Conservation (phyloP, 306 rosid genomes). For the Betula pendula region DNA sequence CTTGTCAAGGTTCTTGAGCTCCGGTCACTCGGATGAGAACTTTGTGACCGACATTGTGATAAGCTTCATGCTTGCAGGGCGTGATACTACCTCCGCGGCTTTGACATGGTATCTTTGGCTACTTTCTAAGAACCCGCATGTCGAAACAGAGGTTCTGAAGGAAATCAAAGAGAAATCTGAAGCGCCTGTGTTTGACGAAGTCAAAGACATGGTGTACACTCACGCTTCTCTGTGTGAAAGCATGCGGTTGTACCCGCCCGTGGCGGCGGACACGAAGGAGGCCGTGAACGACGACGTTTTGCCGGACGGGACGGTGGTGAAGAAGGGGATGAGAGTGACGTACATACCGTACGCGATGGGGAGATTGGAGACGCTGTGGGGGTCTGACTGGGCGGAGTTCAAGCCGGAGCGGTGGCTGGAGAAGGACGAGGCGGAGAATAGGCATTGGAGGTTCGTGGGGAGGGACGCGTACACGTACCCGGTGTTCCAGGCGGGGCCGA, state of each 20-base stretch:
- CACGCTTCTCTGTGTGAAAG: conserved; percentile 73
- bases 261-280: conserved; percentile 46
- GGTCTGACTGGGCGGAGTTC: conserved; percentile 57
- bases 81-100: conserved; percentile 61
- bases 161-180: conserved; percentile 33
- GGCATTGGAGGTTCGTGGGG: conserved; percentile 52
- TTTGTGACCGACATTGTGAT: conserved; percentile 54
- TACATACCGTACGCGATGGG: conserved; percentile 73
- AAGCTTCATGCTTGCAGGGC: conserved; percentile 64
- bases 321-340: conserved; percentile 54
- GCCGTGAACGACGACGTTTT: conserved; percentile 47
- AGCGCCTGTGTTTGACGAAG: conserved; percentile 37
- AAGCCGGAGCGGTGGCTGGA: conserved; percentile 73
- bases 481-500: conserved; percentile 86
- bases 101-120: conserved; percentile 82
- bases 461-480: conserved; percentile 55
- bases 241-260: conserved; percentile 77
- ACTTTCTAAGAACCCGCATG: conserved; percentile 36
- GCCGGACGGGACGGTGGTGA: conserved; percentile 64
- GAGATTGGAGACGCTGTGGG: conserved; percentile 58
- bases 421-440: background rate
- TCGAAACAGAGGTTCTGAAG: conserved; percentile 36
- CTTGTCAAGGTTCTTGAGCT: conserved; percentile 50
- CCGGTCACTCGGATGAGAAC: conserved; percentile 51
- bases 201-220: conserved; percentile 58